Base-by-base conservation (phyloP, 192 early-diverging fungal species). In the Coemansia sp. region DNA sequence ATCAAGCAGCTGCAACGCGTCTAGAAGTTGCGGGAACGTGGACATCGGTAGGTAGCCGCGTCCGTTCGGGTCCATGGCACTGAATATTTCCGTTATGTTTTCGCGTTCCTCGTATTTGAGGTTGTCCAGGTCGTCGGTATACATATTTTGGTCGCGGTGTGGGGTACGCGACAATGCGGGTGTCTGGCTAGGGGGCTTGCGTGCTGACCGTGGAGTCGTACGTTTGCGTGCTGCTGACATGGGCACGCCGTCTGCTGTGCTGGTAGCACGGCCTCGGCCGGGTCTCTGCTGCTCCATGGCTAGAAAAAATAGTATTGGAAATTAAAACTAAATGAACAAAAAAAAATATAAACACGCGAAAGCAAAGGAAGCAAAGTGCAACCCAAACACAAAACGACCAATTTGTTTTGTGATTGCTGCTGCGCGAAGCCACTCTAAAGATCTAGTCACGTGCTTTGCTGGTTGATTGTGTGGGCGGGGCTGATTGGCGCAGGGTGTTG, bases 31-130 rank as follows among this genome's bases (percentile, higher is more conserved):
- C 10, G 49, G 48, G 0, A 84, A 58, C 18, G 49, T 64, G 54
- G 65, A 57, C 17, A 67, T 40, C 7, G 63, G 58, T n/a, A 82
- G 67, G 38, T 42, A 71, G 20, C 78, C 79, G 38, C 69, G 69
- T 5, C 56, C 66, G 0, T 45, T 52, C 2, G 38, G 51, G 58
- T 84, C 83, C 17, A 78, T 61, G 58, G 67, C 68, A 11, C 69
- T 60, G 31, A 84, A 84, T 4, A 80, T n/a, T 2, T 72, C 69
- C 5, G 60, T 69, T n/a, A 84, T 50, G 64, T 82, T 55, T 30
- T 73, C 76, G 31, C 72, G 72, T 58, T 78, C 63, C 64, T 77
- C 75, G 12, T 64, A 57, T 11, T 67, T 67, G 49, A 76, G 54
- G 8, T 54, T 40, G 50, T 14, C 16, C 17, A 45, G 42, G 42